Percentiles rank a stretch among this genome's conserved stretches.
These are phyloP conservation scores for Irpex sp. DNA, from an alignment of 1,284 basidiomycete genomes.

Conservation along the genomic window DNA sequence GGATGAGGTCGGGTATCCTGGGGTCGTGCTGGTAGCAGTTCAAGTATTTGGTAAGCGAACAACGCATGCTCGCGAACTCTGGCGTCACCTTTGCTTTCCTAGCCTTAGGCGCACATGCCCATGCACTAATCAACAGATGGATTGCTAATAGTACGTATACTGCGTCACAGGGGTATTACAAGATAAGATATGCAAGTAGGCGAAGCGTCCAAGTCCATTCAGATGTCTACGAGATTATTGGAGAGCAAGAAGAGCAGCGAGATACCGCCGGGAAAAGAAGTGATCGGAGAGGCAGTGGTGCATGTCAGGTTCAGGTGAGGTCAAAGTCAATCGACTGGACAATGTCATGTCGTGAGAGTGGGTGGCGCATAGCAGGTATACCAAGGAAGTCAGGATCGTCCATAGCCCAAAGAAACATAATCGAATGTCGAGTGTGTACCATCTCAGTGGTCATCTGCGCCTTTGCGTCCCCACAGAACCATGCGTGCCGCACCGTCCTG, in stretches of 20 bases:
- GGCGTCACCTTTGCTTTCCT: too few species aligned
- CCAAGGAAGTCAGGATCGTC: not conserved
- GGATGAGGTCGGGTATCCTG: not conserved
- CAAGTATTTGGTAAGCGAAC: not conserved
- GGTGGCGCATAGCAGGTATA: not conserved
- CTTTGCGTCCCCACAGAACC: constrained; percentile 50
- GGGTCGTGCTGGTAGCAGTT: not conserved
- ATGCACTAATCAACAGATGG: too few species aligned
- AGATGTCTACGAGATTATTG: not conserved
- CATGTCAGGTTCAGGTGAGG: not conserved
- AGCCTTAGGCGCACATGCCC: too few species aligned
- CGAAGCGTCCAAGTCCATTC: not conserved
- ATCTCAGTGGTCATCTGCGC: constrained; percentile 28
- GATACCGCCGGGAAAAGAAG: not conserved
- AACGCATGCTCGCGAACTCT: too few species aligned
- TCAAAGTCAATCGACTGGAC: not conserved
- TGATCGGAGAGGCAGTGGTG: not conserved
- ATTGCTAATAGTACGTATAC: not conserved
- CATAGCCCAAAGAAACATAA: not conserved
- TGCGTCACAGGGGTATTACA: not conserved
- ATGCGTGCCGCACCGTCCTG: constrained; percentile 44
- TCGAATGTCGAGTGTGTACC: not conserved
- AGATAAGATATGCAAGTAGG: not conserved
- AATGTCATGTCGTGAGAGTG: not conserved
- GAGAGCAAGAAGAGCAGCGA: not conserved